A percentile compares a stretch with the other conserved stretches of the same genome.
Conservation (phyloP, 306 rosid genomes). For the Glycine tomentella region DNA sequence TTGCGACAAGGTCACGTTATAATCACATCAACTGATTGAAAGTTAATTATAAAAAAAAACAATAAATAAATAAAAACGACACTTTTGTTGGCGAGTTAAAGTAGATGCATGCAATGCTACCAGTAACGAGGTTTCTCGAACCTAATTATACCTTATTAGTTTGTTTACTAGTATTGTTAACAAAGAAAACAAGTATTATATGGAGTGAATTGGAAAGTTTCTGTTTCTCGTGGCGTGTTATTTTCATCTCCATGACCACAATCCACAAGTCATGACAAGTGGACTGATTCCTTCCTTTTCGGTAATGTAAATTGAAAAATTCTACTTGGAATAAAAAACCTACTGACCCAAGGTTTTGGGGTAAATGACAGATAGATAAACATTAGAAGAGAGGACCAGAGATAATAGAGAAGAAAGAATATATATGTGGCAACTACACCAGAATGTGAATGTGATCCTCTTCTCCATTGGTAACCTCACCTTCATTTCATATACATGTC, state of each 20-base stretch:
- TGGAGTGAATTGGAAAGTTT: slow-evolving; percentile 8
- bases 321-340: slow-evolving; percentile 2
- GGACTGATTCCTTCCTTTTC: slow-evolving; percentile 27
- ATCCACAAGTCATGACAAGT: background rate
- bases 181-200: slow-evolving; percentile 1
- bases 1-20: too few relatives aligned
- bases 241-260: background rate
- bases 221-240: background rate
- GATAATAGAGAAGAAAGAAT: background rate
- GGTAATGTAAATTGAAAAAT: slow-evolving; percentile 21
- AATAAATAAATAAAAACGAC: too few relatives aligned
- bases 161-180: background rate
- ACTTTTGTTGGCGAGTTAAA: background rate
- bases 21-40: too few relatives aligned
- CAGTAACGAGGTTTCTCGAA: background rate
- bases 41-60: too few relatives aligned
- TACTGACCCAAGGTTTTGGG: background rate
- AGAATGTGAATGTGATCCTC: background rate
- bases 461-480: background rate
- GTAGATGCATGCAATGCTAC: background rate
- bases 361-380: slow-evolving; percentile 12
- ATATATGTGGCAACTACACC: slow-evolving; percentile 35
- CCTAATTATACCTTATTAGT: background rate
- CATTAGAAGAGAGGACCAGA: slow-evolving; percentile 29
- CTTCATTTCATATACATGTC: background rate